A percentile compares a stretch with the other conserved stretches of the same genome.
These are phyloP conservation scores for Cyclotella kingstonii DNA, from an alignment of 108 stramenopile genomes.

Conservation along the genomic window DNA sequence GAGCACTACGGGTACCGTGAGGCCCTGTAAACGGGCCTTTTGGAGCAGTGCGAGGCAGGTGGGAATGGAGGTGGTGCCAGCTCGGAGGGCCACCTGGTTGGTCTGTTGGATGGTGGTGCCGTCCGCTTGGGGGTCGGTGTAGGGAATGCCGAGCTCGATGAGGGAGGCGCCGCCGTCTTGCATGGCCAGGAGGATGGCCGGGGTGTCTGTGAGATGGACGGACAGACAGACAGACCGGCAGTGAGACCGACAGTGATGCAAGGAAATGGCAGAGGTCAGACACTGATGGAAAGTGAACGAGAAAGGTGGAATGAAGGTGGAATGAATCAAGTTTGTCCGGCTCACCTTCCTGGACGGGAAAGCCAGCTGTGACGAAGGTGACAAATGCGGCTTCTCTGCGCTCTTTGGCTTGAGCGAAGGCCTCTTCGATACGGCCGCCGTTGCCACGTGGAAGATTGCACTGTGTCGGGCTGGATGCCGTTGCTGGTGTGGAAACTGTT, in stretches of 20 bases:
- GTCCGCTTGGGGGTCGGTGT: conserved; percentile 99
- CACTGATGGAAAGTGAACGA: neutral
- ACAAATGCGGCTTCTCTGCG: conserved; percentile 85
- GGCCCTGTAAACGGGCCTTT: conserved; percentile 82
- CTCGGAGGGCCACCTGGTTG: conserved; percentile 92
- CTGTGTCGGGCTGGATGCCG: neutral
- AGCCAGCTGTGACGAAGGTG: conserved; percentile 88
- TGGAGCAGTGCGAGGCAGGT: conserved; percentile 88
- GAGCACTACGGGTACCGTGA: conserved; percentile 96
- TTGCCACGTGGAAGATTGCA: conserved; percentile 63
- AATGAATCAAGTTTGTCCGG: neutral
- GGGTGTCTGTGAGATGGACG: conserved; percentile 65
- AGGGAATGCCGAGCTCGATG: conserved; percentile 97
- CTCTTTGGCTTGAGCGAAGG: conserved; percentile 79
- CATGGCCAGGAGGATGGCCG: conserved; percentile 92
- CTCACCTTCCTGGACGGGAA: conserved; percentile 75
- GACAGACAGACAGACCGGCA: neutral
- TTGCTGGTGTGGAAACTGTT: neutral
- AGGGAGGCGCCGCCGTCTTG: conserved; percentile 94
- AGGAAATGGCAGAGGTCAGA: neutral
- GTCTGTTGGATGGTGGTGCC: conserved; percentile 95
- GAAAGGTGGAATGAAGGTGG: neutral
- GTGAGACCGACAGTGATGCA: neutral
- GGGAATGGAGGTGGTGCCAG: conserved; percentile 78
- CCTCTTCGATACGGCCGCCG: conserved; percentile 78